Percentiles rank a stretch among this genome's conserved stretches.
Evolutionary conservation across 768 basidiomycete genomes (phyloP).

Genomic region (Calocybe gangraenosa): DNA sequence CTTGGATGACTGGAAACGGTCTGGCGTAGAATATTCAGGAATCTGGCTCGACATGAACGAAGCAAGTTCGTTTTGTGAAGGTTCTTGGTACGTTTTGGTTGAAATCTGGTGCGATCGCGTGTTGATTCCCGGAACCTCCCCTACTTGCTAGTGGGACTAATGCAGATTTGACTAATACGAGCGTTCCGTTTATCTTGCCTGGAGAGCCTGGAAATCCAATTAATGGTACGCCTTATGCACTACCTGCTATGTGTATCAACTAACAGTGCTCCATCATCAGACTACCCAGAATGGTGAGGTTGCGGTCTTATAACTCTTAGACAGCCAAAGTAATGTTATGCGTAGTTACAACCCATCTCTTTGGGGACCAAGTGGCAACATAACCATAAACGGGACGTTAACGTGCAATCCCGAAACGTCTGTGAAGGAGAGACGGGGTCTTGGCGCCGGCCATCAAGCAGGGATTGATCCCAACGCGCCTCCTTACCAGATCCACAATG

Average conservation of each 20-base stretch:
- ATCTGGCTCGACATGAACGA: conserved; percentile 76
- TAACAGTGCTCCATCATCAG: conserved; percentile 16
- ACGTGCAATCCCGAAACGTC: conserved; percentile 37
- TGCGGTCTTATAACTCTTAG: not conserved
- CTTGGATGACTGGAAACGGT: conserved; percentile 47
- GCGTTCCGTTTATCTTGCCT: conserved; percentile 51
- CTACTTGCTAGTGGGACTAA: conserved; percentile 44
- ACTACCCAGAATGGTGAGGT: conserved; percentile 67
- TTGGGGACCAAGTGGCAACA: conserved; percentile 70
- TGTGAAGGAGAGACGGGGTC: conserved; percentile 34
- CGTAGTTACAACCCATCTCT: conserved; percentile 56
- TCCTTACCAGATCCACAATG: conserved; percentile 71
- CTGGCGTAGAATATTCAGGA: conserved; percentile 56
- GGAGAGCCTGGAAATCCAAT: conserved; percentile 50
- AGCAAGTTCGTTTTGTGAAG: conserved; percentile 57
- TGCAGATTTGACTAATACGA: conserved; percentile 51
- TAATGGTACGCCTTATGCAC: conserved; percentile 24
- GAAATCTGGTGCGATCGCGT: not conserved
- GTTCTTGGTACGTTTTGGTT: conserved; percentile 40
- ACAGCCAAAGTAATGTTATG: not conserved
- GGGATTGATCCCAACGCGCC: conserved; percentile 52
- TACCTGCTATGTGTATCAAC: conserved; percentile 1
- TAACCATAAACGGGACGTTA: conserved; percentile 62
- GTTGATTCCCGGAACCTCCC: conserved; percentile 5
- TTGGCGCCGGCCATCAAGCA: conserved; percentile 46